These are phyloP conservation scores for Athelia sp. DNA, from an alignment of 1,284 basidiomycete species.

Conservation along the genomic window DNA sequence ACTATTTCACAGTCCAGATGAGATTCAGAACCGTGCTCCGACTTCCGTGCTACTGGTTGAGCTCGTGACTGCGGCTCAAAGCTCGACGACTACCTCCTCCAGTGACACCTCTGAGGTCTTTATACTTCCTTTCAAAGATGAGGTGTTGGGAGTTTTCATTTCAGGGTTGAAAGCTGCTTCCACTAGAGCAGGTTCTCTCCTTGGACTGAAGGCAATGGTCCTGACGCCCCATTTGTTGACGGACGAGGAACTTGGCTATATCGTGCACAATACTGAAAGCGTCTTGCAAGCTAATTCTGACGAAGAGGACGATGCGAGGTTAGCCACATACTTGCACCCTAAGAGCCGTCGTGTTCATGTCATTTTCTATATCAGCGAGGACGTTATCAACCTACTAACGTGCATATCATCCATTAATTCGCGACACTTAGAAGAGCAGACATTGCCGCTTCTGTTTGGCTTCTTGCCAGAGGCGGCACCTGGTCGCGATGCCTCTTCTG, in stretches of 20 bases:
- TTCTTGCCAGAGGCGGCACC: constrained; percentile 70
- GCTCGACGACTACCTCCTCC: constrained; percentile 28
- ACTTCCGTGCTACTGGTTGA: constrained; percentile 61
- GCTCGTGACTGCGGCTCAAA: constrained; percentile 48
- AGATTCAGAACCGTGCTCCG: constrained; percentile 70
- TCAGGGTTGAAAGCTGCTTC: constrained; percentile 55
- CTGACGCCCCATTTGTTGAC: constrained; percentile 60
- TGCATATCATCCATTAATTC: constrained; percentile 62
- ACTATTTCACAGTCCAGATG: constrained; percentile 75
- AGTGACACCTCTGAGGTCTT: constrained; percentile 38
- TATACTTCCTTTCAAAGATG: constrained; percentile 61
- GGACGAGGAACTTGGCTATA: constrained; percentile 72
- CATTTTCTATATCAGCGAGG: too few species aligned
- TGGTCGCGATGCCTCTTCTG: constrained; percentile 42
- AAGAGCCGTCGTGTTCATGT: too few species aligned
- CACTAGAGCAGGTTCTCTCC: constrained; percentile 55
- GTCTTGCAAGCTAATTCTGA: constrained; percentile 55
- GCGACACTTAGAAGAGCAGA: constrained; percentile 69
- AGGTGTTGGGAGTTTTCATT: constrained; percentile 63
- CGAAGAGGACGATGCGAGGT: constrained; percentile 58
- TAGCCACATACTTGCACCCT: too few species aligned
- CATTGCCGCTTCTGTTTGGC: constrained; percentile 76
- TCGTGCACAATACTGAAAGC: constrained; percentile 76
- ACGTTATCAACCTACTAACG: constrained; percentile 65
- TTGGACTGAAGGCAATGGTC: constrained; percentile 60